Conservation (phyloP, 257 asterid species). For the Primulina tabacum region DNA sequence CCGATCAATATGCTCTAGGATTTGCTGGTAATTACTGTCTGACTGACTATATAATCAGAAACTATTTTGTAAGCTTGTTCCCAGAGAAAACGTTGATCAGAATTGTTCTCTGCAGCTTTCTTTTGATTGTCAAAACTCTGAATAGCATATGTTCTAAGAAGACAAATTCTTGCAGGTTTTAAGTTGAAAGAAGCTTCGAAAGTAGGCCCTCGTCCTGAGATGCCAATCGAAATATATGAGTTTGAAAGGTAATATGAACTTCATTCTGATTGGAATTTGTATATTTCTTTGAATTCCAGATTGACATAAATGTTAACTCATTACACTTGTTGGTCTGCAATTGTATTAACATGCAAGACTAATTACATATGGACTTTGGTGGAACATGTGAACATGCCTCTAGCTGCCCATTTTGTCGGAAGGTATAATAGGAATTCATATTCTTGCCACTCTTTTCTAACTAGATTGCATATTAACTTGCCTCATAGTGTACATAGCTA, state of each 20-base stretch:
- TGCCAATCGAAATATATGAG: constrained; percentile 88
- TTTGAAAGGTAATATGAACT: constrained; percentile 58
- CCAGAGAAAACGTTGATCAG: constrained; percentile 1
- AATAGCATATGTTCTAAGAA: constrained; percentile 20
- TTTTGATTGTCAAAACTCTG: constrained; percentile 12
- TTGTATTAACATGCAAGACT: constrained; percentile 27
- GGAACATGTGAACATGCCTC: constrained; percentile 43
- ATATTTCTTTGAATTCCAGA: background rate
- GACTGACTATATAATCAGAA: background rate
- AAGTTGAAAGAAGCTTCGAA: constrained; percentile 84
- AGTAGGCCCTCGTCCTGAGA: constrained; percentile 88
- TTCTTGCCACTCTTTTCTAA: background rate
- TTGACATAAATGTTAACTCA: constrained; percentile 1
- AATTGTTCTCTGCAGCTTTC: constrained; percentile 1
- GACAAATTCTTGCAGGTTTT: constrained; percentile 50
- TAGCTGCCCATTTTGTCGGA: constrained; percentile 96
- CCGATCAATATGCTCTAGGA: constrained; percentile 73
- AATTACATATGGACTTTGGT: constrained; percentile 31
- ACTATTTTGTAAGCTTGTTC: background rate
- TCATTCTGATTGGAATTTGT: constrained; percentile 1
- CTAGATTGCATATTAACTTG: background rate
- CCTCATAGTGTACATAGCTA: background rate
- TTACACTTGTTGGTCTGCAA: constrained; percentile 7
- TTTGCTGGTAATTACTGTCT: constrained; percentile 60
- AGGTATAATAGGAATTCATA: constrained; percentile 44